Evolutionary conservation across 2,329 filamentous ascomycete species (phyloP).

Genomic region (Calonectria honghensis): DNA sequence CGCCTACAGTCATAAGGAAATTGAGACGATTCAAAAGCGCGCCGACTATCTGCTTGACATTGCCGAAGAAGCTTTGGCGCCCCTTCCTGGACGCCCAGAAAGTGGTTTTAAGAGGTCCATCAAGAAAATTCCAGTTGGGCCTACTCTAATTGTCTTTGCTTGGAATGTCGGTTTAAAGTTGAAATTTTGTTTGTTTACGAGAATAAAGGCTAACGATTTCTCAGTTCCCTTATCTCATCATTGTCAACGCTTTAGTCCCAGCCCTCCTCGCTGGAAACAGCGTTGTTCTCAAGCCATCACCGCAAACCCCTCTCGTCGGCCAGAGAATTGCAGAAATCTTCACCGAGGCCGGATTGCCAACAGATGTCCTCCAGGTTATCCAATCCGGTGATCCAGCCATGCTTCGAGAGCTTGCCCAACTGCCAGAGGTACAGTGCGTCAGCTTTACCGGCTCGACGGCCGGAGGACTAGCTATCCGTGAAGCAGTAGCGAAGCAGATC

Average conservation of each 20-base stretch:
- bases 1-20: slow-evolving; percentile 86
- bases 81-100: slow-evolving; percentile 87
- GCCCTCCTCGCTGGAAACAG: slow-evolving; percentile 91
- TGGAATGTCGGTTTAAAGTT: slow-evolving; percentile 95
- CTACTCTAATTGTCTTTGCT: slow-evolving; percentile 90
- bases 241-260: slow-evolving; percentile 92
- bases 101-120: slow-evolving; percentile 92
- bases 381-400: slow-evolving; percentile 86
- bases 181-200: not conserved
- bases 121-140: slow-evolving; percentile 88
- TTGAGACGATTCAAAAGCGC: slow-evolving; percentile 88
- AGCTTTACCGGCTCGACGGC: slow-evolving; percentile 95
- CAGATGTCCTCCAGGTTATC: slow-evolving; percentile 91
- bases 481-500: slow-evolving; percentile 86
- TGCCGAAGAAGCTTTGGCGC: slow-evolving; percentile 84
- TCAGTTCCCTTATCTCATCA: slow-evolving; percentile 94
- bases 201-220: not conserved
- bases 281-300: slow-evolving; percentile 93
- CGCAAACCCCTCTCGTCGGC: slow-evolving; percentile 92
- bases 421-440: slow-evolving; percentile 84
- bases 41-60: slow-evolving; percentile 90
- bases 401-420: slow-evolving; percentile 85
- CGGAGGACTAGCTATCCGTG: slow-evolving; percentile 88
- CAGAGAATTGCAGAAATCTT: slow-evolving; percentile 88
- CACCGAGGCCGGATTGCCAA: slow-evolving; percentile 84